Evolutionary conservation across 2,329 filamentous ascomycete species (phyloP), one percentile per base, ranked within the genome.

Genomic region (Calonectria henricotiae): DNA sequence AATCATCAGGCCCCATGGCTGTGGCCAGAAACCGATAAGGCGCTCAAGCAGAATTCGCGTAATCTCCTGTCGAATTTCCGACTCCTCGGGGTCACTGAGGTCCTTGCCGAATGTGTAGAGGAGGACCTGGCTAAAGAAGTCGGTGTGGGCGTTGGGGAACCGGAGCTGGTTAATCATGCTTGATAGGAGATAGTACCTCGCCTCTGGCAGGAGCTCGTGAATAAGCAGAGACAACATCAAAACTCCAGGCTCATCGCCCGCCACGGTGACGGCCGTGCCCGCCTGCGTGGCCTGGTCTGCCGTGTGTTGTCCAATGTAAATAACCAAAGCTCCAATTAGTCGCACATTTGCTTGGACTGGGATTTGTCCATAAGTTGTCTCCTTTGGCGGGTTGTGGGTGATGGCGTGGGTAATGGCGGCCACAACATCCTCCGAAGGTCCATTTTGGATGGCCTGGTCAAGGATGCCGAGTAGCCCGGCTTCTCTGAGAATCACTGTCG

Each of bases 1-100:
- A 72, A 95, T 92, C 80, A 98, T 92, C 49, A 99, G 85, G 13
- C 97, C 97, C 96, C 96, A 98, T 20, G 97, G 96, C 81, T 98
- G 96, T 63, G 96, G 96, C 84, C 95, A 94, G 81, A 94, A 94
- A 25, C 94, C 93, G 70, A 97, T 90, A 55, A 98, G 86, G 60
- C 96, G 91, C 86, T 99, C 96, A 43, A 98, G 87, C 54, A 99
- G 86, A 27, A 98, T 91, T 55, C 96, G 91, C 63, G 94, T 94
- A 69, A 99, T 96, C 81, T 97, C 94, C 84, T 98, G 93, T 41
- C 96, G 93, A 58, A 98, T 91, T 72, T 95, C 93, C 1, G 88
- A 88, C 77, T 96, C 94, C 78, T 96, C 93, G 17, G 93, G 90
- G 75, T 92, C 91, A 80, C 83, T 88, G 78, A 88, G 85, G 84